phyloP scores from a whole-genome alignment of 345 rosid species.

The Xanthoceras sorbifolium region DNA sequence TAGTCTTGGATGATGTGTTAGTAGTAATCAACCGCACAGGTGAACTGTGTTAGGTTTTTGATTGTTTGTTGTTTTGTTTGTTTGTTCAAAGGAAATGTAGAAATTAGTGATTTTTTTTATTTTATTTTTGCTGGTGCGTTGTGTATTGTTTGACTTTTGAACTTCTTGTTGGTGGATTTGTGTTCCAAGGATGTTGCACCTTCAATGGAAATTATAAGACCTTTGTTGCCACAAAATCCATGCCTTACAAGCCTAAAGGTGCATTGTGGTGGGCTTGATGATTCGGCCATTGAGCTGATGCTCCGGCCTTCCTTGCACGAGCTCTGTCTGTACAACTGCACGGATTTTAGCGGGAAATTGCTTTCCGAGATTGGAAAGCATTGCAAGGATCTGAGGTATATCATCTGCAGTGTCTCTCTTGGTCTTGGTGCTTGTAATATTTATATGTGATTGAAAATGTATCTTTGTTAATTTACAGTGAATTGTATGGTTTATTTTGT shows the following conservation, averaged over 20 bases:
- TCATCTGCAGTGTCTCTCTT: not conserved
- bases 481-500: slow-evolving; percentile 1
- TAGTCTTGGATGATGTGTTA: not conserved
- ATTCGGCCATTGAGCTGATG: slow-evolving; percentile 55
- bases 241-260: slow-evolving; percentile 69
- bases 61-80: not conserved
- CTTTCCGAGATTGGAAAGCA: slow-evolving; percentile 74
- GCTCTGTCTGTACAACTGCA: slow-evolving; percentile 70
- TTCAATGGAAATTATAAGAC: slow-evolving; percentile 56
- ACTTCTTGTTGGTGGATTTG: not conserved
- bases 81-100: not conserved
- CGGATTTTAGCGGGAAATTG: slow-evolving; percentile 72
- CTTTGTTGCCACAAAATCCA: slow-evolving; percentile 72
- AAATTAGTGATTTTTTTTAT: not conserved
- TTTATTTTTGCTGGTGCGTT: not conserved
- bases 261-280: slow-evolving; percentile 73
- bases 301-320: slow-evolving; percentile 64
- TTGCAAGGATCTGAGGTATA: slow-evolving; percentile 72
- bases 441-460: not conserved
- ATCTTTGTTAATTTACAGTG: not conserved
- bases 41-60: not conserved
- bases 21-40: not conserved
- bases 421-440: not conserved
- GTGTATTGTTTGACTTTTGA: not conserved
- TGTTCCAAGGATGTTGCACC: slow-evolving; percentile 55